Conservation (phyloP, 257 asterid genomes). For the Jaltomata sinuosa region DNA sequence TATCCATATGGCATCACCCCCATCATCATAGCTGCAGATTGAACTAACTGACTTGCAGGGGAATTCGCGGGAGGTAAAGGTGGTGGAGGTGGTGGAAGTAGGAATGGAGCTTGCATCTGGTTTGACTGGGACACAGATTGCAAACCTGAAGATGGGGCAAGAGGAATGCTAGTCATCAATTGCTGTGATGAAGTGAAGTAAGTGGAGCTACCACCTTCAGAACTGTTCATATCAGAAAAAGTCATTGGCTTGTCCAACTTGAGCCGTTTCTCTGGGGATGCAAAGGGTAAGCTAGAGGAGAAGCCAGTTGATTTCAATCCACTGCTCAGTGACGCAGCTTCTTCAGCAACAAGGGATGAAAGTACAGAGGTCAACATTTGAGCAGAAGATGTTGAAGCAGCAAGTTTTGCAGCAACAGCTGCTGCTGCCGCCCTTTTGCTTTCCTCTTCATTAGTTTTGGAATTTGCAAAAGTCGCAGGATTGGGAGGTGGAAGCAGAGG, state of each 20-base stretch:
- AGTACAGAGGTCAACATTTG: conserved; percentile 87
- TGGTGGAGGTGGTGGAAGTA: conserved; percentile 35
- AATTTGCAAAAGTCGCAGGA: conserved; percentile 24
- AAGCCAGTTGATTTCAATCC: conserved; percentile 33
- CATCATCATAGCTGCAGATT: conserved; percentile 33
- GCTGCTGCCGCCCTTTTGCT: conserved; percentile 82
- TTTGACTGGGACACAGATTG: conserved; percentile 27
- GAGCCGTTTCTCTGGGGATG: conserved; percentile 51
- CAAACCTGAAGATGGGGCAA: conserved; percentile 15
- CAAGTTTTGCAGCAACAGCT: conserved; percentile 86
- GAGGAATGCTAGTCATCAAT: conserved; percentile 31
- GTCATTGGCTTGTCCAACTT: conserved; percentile 46
- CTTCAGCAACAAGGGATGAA: conserved; percentile 89
- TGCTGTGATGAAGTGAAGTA: conserved; percentile 39
- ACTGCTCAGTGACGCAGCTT: conserved; percentile 65
- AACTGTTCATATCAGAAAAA: conserved; percentile 28
- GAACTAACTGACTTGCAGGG: conserved; percentile 36
- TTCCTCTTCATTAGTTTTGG: conserved; percentile 52
- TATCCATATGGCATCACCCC: conserved; percentile 44
- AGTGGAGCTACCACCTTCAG: conserved; percentile 39
- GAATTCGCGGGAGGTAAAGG: conserved; percentile 29
- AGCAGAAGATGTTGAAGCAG: conserved; percentile 85
- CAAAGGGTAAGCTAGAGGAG: conserved; percentile 28
- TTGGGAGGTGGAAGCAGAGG: conserved; percentile 29
- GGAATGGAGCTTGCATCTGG: conserved; percentile 22